Conservation (phyloP, 495 filamentous ascomycete genomes). For the Penicillium pulvis region DNA sequence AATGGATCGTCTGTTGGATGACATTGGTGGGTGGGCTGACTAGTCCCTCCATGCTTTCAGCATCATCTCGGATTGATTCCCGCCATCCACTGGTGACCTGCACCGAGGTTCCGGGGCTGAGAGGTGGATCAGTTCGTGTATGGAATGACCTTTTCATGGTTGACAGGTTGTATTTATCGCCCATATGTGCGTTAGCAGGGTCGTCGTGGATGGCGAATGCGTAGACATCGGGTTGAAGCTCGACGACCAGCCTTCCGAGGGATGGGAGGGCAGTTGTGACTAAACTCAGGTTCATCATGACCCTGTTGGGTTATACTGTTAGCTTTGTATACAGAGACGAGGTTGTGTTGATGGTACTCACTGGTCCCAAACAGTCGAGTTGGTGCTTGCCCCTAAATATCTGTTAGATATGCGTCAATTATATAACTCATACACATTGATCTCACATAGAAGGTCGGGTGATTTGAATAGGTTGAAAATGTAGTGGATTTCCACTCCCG, state of each 20-base stretch:
- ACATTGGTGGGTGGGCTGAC: conserved; percentile 24
- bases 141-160: conserved; percentile 15
- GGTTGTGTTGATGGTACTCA: conserved; percentile 11
- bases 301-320: conserved; percentile 3
- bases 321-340: not conserved
- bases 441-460: conserved; percentile 23
- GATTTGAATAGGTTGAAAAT: conserved; percentile 13
- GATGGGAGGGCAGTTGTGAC: conserved; percentile 33
- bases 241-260: conserved; percentile 32
- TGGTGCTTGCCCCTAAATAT: conserved; percentile 21
- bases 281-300: conserved; percentile 33
- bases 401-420: not conserved
- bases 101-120: conserved; percentile 10
- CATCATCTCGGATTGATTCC: conserved; percentile 21
- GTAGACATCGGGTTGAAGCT: conserved; percentile 28
- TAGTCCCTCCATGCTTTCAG: conserved; percentile 26
- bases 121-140: not conserved
- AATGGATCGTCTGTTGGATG: conserved; percentile 28
- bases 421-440: not conserved
- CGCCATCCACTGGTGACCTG: conserved; percentile 22
- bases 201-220: conserved; percentile 32
- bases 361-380: conserved; percentile 31
- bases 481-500: conserved; percentile 24
- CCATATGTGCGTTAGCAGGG: conserved; percentile 4
- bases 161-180: conserved; percentile 23